Base-by-base conservation (phyloP, 208 protist species). In the Crithidia fasciculata region DNA sequence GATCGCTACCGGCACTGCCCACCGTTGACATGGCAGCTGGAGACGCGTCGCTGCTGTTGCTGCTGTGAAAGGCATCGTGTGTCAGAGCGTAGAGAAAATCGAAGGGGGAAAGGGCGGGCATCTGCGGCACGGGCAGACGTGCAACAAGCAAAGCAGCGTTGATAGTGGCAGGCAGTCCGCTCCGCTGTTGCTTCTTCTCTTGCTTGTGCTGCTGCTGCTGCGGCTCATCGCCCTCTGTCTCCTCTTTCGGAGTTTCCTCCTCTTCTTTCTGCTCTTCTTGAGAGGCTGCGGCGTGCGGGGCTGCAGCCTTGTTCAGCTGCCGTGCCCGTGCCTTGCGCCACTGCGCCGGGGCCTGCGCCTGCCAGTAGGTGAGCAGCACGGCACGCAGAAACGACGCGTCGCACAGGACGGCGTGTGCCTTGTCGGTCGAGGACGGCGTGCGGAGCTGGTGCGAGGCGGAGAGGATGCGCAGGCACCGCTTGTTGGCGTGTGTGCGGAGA, bases 311-410 rank as follows among this genome's bases (percentile, higher is more conserved):
- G 19, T 55, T 67, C 58, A 73, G 68, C 36, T 80, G 66, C 5
- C 69, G 73, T 16, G 63, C 64, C 15, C 74, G 67, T 8, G 76
- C 62, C 52, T 81, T 65, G 2, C 68, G 61, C 68, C 75, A 74
- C 28, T 15, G 37, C 9, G 69, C 43, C 28, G 80, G 58, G 4
- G 72, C 75, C 56, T 85, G 69, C 60, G 76, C 58, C 41, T 79
- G 72, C 79, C 78, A 83, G 63, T 83, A 82, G 6, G 77, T 57
- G 44, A 85, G 67, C 2, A 87, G 57, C n/a, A 91, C 62, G 5
- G 86, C 80, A 58, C 90, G 86, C 4, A 95, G 68, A 71, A 95
- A 95, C 2, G 90, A 95, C 10, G 90, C 76, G 64, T 95, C 90
- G 58, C 87, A 91, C 50, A 95, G 67, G 8, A 95, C 70, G 40